Conservation (phyloP, 331 rosid genomes). For the Dryas integrifolia region DNA sequence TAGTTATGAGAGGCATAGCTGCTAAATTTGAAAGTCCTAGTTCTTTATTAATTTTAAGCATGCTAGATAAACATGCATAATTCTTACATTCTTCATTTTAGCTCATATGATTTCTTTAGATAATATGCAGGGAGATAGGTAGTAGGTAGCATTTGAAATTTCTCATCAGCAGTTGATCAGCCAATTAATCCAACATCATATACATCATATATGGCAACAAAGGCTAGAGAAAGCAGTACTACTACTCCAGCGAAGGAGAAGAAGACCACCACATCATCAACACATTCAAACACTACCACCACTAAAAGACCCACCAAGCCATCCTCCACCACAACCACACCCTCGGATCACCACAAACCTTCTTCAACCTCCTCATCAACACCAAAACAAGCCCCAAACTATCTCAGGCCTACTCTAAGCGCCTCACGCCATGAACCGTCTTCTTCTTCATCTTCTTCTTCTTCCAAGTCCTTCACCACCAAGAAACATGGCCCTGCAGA, state of each 20-base stretch:
- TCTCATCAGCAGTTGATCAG: not conserved
- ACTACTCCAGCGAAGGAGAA: constrained; percentile 46
- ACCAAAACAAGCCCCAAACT: constrained; percentile 51
- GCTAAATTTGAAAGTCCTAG: too few species aligned
- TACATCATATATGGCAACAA: constrained; percentile 49
- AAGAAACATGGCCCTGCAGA: constrained; percentile 30
- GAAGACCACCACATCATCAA: constrained; percentile 26
- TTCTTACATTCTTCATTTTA: not conserved
- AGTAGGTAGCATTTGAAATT: constrained; percentile 4
- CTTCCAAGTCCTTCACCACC: constrained; percentile 6
- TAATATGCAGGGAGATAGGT: constrained; percentile 14
- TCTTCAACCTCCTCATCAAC: constrained; percentile 26
- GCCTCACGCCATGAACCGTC: constrained; percentile 41
- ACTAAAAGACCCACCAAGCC: constrained; percentile 31
- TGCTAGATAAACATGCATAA: not conserved
- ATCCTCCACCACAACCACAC: constrained; percentile 21
- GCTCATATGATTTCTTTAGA: not conserved
- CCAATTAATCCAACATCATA: not conserved
- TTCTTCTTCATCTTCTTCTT: not conserved
- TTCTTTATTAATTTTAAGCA: too few species aligned
- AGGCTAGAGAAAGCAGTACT: constrained; percentile 34
- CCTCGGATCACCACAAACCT: constrained; percentile 14
- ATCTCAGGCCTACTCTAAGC: constrained; percentile 60
- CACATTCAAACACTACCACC: constrained; percentile 23
- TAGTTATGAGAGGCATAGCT: too few species aligned